Percentiles rank a stretch among this genome's conserved stretches.
Conservation (phyloP, 169 alveolate species). For the Cryptosporidium andersoni region DNA sequence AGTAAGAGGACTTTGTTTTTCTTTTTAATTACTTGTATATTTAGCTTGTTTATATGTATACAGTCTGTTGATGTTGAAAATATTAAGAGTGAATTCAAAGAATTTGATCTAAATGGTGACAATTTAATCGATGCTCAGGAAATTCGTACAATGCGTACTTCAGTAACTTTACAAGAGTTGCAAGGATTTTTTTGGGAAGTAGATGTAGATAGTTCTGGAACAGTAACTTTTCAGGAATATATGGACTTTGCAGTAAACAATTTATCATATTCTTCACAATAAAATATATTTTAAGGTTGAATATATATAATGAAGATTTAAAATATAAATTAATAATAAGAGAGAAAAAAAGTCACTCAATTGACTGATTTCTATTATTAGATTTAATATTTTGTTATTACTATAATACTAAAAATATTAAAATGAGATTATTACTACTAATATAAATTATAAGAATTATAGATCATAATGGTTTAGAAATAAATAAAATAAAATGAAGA, state of each 20-base stretch:
- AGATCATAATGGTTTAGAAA: not conserved
- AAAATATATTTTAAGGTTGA: not conserved
- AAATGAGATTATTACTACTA: not conserved
- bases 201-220: slow-evolving; percentile 54
- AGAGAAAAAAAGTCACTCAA: slow-evolving; percentile 1
- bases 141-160: slow-evolving; percentile 17
- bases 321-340: not conserved
- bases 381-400: not conserved
- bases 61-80: not conserved
- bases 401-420: no score
- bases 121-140: slow-evolving; percentile 67
- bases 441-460: not conserved
- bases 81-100: slow-evolving; percentile 30
- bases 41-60: not conserved
- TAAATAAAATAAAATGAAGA: not conserved
- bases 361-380: not conserved
- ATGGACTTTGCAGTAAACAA: slow-evolving; percentile 28
- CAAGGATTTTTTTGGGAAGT: slow-evolving; percentile 71
- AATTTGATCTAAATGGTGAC: slow-evolving; percentile 45
- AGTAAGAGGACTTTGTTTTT: not conserved
- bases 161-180: slow-evolving; percentile 55
- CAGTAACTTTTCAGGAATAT: slow-evolving; percentile 32
- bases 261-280: slow-evolving; percentile 15
- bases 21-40: not conserved
- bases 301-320: not conserved